Evolutionary conservation across 345 rosid species (phyloP), one percentile per base, ranked within the genome.

Genomic region (Angophora floribunda): DNA sequence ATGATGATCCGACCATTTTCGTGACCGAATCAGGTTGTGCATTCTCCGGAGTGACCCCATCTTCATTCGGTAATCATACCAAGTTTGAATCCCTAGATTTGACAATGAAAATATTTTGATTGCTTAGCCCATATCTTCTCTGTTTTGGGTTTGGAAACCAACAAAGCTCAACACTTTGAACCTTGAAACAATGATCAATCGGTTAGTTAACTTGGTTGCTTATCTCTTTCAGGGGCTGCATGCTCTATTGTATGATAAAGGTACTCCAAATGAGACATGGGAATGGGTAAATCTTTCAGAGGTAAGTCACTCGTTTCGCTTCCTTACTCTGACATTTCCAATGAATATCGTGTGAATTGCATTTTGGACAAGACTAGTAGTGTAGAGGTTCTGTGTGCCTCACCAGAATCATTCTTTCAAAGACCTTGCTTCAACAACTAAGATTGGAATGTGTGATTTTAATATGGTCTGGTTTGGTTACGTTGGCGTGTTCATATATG

Each of bases 231-330:
- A 96, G 99, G 98, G 97, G 89, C 93, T 90, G 41, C 99, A 97
- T 96, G 96, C 96, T 85, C 90, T 97, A 88, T 98, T 97, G 55
- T 97, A 97, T 85, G 98, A 97, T 92, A 96, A 92, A 21, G 96
- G 95, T 88, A 91, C 98, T 85, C 86, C 90, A 30, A 87, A 89
- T 87, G 99, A 96, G 94, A 94, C 99, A 70, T 97, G 98, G 99
- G 98, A 97, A 93, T 97, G 98, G 98, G 98, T 97, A 87, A 95
- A 94, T 84, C 96, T 97, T 90, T 90, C 95, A 36, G 99, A 97
- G 97, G 98, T 96, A 92, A 63, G 52, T 87, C 49, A 19, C 14
- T 75, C 41, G 28, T 87, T 52, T 22, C 30, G 2, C 28, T 85
- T 82, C 21, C 57, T 17, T 41, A 55, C 70, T 59, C 75, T n/a